Base-by-base conservation (phyloP, 352 stramenopile genomes). In the Pythium brassicae region DNA sequence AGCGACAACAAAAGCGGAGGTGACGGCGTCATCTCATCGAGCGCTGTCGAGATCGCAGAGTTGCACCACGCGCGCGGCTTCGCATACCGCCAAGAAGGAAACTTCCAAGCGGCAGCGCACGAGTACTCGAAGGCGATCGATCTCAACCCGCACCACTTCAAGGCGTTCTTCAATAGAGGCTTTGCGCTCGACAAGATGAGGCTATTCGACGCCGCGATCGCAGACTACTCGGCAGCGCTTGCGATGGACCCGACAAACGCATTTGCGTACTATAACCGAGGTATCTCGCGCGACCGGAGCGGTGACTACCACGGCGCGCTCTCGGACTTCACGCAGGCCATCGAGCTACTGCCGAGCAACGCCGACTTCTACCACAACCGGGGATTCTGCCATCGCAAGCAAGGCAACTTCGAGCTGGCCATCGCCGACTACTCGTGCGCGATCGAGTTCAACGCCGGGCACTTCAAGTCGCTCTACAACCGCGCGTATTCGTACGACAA, bases 391-490 rank as follows among this genome's bases (percentile, higher is more conserved):
- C 82, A 94, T 50, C 77, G 82, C 46, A 91, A 91, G 62, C 77
- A 94, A 35, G 76, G 79, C 29, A 77, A 89, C 47, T 92, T 87
- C 53, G 79, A 88, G 53, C 58, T 76, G 22, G 87, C 87, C 17
- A 91, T 96, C 54, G 57, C 58, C 17, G 85, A 94, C 58, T 96
- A 95, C 69, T 83, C 71, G 34, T 63, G 68, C 10, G 86, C 87
- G 14, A 76, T 96, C 26, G 55, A 72, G 15, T 71, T 82, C 51
- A 81, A 95, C 54, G 50, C 83, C 23, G 56, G 62, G 11, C 86
- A 96, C 59, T 96, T 95, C 61, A 96, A 95, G 64, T 87, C 87
- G 42, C 67, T 92, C 23, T 96, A 95, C 63, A 95, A 95, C 46
- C 79, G 86, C 12, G 87, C 86, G 19, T 96, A 94, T 60, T 95